Conservation (phyloP, 2,329 filamentous ascomycete genomes). For the Aspergillus sp. region DNA sequence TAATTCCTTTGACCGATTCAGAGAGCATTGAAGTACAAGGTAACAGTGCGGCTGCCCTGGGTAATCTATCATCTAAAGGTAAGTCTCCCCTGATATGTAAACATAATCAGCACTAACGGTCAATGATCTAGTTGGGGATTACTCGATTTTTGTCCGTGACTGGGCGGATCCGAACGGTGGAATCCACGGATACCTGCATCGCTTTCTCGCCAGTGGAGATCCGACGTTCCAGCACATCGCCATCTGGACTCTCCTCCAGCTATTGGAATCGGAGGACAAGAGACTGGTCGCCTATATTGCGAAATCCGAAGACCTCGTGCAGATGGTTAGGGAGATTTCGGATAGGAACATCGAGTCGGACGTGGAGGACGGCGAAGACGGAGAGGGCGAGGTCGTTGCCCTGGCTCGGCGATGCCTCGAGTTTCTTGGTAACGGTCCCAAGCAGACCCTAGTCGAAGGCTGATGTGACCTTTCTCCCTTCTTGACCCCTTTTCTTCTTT, state of each 20-base stretch:
- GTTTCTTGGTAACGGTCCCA: conserved; percentile 69
- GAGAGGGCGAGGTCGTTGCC: conserved; percentile 86
- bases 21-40: conserved; percentile 97
- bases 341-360: conserved; percentile 84
- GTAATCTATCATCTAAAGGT: conserved; percentile 97
- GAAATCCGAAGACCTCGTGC: conserved; percentile 82
- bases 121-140: conserved; percentile 69
- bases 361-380: conserved; percentile 78
- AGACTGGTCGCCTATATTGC: conserved; percentile 81
- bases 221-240: conserved; percentile 98
- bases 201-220: conserved; percentile 90
- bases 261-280: conserved; percentile 91
- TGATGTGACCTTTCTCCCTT: conserved; percentile 29
- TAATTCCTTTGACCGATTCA: conserved; percentile 91
- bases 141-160: conserved; percentile 89
- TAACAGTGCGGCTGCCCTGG: conserved; percentile 91
- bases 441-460: conserved; percentile 72
- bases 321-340: conserved; percentile 85
- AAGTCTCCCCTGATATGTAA: conserved; percentile 21
- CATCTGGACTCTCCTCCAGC: conserved; percentile 92
- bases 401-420: conserved; percentile 87
- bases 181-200: conserved; percentile 88
- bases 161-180: conserved; percentile 90
- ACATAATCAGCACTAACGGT: conserved; percentile 16
- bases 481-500: neutral